Percentiles rank a stretch among this genome's conserved stretches.
phyloP scores from a whole-genome alignment of 768 basidiomycete genomes.

The Lactifluus subvellereus region DNA sequence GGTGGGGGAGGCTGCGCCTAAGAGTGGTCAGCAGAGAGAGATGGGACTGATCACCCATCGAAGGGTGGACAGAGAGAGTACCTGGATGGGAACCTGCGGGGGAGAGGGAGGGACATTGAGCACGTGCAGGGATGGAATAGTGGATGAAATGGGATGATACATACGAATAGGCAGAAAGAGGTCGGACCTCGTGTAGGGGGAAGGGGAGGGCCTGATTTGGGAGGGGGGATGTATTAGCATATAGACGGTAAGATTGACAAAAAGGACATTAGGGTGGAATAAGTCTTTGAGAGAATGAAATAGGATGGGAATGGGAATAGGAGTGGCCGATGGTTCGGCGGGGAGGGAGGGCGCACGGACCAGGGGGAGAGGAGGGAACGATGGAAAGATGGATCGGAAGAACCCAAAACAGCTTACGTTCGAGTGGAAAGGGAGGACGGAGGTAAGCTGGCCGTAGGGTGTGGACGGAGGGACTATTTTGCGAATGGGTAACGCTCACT shows the following conservation, averaged over 20 bases:
- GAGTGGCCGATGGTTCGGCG: slow-evolving; percentile 13
- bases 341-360: slow-evolving; percentile 17
- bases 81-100: slow-evolving; percentile 2
- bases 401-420: slow-evolving; percentile 25
- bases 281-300: background rate
- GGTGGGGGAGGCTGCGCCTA: background rate
- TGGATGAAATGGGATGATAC: background rate
- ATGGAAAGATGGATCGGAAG: slow-evolving; percentile 19
- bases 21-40: slow-evolving; percentile 3
- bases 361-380: slow-evolving; percentile 10
- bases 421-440: slow-evolving; percentile 7
- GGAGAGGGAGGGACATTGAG: slow-evolving; percentile 2
- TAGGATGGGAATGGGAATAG: slow-evolving; percentile 10
- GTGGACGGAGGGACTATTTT: slow-evolving; percentile 15
- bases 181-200: slow-evolving; percentile 8
- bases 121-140: slow-evolving; percentile 18
- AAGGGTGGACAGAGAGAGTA: slow-evolving; percentile 1
- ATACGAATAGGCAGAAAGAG: background rate
- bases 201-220: slow-evolving; percentile 15
- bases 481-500: slow-evolving; percentile 18
- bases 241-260: background rate
- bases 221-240: slow-evolving; percentile 14
- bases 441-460: slow-evolving; percentile 19
- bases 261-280: slow-evolving; percentile 9
- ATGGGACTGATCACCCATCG: slow-evolving; percentile 3